phyloP scores from a whole-genome alignment of 257 asterid genomes.

The Solanum pimpinellifolium region DNA sequence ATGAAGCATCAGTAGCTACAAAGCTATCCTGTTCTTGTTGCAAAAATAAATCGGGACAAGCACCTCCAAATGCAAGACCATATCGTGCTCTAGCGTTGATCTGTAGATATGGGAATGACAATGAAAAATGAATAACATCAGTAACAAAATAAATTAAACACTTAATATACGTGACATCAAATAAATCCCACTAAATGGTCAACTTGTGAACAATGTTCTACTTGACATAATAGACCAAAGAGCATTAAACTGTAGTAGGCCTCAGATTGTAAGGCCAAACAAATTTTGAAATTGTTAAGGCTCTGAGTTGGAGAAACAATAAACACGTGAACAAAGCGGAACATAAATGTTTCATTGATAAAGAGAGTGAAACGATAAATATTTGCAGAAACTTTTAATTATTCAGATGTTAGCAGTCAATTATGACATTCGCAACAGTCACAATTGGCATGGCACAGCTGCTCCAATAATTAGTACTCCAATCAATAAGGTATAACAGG shows the following conservation, averaged over 20 bases:
- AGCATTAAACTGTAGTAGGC: background rate
- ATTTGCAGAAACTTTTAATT: background rate
- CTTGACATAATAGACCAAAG: background rate
- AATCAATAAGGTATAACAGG: background rate
- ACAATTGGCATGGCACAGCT: background rate
- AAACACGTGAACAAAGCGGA: background rate
- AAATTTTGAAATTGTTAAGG: background rate
- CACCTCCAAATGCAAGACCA: slow-evolving; percentile 75
- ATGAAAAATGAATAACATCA: background rate
- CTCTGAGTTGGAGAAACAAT: background rate
- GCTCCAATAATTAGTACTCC: background rate
- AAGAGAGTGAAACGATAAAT: background rate
- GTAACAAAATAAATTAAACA: background rate
- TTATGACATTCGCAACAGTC: background rate
- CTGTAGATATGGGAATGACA: slow-evolving; percentile 21
- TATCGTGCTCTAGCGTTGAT: slow-evolving; percentile 88
- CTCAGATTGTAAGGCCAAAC: background rate
- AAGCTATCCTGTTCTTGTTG: slow-evolving; percentile 37
- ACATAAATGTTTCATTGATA: background rate
- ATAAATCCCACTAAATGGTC: background rate
- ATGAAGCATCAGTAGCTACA: slow-evolving; percentile 17
- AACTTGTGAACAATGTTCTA: background rate
- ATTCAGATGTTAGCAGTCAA: background rate
- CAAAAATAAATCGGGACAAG: slow-evolving; percentile 69
- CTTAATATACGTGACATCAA: background rate